A percentile compares a stretch with the other conserved stretches of the same genome.
phyloP scores from a whole-genome alignment of 2,329 filamentous ascomycete species.

The Arthrobotrys sinensis region DNA sequence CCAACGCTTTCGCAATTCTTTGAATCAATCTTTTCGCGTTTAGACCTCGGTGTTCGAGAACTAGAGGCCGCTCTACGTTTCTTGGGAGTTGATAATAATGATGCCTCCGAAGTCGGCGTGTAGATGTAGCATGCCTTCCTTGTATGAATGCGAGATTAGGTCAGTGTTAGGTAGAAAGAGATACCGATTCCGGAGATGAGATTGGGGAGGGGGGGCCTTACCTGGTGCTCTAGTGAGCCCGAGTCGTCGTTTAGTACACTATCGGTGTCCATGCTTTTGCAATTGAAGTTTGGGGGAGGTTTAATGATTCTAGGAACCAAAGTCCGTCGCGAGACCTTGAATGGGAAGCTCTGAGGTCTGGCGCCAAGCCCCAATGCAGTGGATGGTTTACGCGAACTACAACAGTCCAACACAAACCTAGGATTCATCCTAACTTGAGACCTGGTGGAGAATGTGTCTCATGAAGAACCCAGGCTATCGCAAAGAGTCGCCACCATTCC shows the following conservation, averaged over 20 bases:
- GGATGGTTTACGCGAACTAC: constrained; percentile 36
- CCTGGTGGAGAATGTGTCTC: neutral
- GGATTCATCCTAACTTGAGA: constrained; percentile 12
- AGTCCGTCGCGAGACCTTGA: constrained; percentile 46
- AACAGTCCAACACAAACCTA: constrained; percentile 47
- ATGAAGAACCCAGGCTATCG: neutral
- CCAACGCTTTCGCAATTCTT: constrained; percentile 42
- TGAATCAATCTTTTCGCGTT: constrained; percentile 58
- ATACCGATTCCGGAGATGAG: constrained; percentile 28
- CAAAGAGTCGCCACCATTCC: constrained; percentile 2
- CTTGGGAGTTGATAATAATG: constrained; percentile 66
- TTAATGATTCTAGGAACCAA: constrained; percentile 24
- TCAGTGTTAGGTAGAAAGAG: constrained; percentile 13
- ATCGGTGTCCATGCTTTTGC: constrained; percentile 52
- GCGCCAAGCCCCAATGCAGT: constrained; percentile 33
- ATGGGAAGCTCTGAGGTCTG: constrained; percentile 48
- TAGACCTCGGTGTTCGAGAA: constrained; percentile 54
- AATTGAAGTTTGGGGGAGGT: neutral
- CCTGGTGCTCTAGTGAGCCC: constrained; percentile 57
- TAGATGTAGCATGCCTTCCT: constrained; percentile 67
- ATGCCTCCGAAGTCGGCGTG: constrained; percentile 63
- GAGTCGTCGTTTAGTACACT: constrained; percentile 55
- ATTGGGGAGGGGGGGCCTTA: constrained; percentile 32
- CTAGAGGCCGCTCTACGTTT: constrained; percentile 65
- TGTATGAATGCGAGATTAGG: constrained; percentile 36